These are phyloP conservation scores for Prunus dulcis DNA, from an alignment of 306 rosid species.

Conservation along the genomic window DNA sequence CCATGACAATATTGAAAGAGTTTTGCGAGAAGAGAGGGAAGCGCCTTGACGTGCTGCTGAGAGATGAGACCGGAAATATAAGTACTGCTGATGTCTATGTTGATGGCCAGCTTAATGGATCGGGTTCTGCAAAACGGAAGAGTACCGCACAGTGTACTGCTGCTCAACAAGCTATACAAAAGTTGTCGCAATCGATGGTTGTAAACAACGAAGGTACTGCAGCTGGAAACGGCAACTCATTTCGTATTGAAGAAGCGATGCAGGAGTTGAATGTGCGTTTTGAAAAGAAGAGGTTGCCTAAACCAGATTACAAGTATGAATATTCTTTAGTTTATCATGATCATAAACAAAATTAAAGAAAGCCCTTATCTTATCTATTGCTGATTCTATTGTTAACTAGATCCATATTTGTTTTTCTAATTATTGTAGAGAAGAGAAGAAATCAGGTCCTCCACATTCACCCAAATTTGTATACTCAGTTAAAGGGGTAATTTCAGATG, in stretches of 20 bases:
- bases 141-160: slow-evolving; percentile 57
- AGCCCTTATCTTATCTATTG: background rate
- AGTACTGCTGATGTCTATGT: slow-evolving; percentile 42
- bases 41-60: slow-evolving; percentile 34
- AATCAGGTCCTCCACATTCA: too few relatives aligned
- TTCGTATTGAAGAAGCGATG: slow-evolving; percentile 51
- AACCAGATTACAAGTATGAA: slow-evolving; percentile 53
- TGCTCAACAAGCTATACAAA: slow-evolving; percentile 49
- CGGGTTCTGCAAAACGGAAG: slow-evolving; percentile 47
- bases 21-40: slow-evolving; percentile 64
- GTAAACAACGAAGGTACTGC: background rate
- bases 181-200: slow-evolving; percentile 19
- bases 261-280: slow-evolving; percentile 47
- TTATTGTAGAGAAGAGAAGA: too few relatives aligned
- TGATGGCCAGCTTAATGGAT: slow-evolving; percentile 43
- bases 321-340: too few relatives aligned
- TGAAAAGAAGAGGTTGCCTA: slow-evolving; percentile 45
- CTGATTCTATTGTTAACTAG: background rate
- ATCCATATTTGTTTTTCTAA: background rate
- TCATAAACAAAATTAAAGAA: background rate
- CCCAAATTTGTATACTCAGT: too few relatives aligned
- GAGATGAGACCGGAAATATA: slow-evolving; percentile 12
- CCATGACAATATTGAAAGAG: slow-evolving; percentile 49
- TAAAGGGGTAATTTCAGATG: too few relatives aligned
- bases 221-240: slow-evolving; percentile 21